Percentiles rank a stretch among this genome's conserved stretches.
Evolutionary conservation across 139 green algal genomes (phyloP).

Genomic region (Mychonastes homosphaera): DNA sequence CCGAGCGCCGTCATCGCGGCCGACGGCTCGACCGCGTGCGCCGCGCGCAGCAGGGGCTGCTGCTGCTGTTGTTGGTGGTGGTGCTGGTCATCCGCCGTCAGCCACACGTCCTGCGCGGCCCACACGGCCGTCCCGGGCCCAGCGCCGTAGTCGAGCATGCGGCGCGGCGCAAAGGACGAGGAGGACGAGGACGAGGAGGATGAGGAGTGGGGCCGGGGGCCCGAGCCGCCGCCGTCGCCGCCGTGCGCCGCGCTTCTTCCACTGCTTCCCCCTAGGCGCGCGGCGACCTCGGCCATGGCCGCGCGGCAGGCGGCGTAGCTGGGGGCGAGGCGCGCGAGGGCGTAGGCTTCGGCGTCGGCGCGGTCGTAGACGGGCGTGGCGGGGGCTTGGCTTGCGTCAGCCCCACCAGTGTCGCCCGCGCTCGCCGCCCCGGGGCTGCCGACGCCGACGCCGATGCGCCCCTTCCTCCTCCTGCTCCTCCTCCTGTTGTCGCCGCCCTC

Average conservation of each 20-base stretch:
- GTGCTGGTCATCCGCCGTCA: not conserved
- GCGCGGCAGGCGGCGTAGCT: slow-evolving; percentile 14
- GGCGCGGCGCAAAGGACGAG: slow-evolving; percentile 34
- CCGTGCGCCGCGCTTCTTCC: not conserved
- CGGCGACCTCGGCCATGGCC: slow-evolving; percentile 14
- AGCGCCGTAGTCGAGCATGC: slow-evolving; percentile 63
- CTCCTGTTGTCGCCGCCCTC: too few relatives aligned
- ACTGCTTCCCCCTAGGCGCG: slow-evolving; percentile 2
- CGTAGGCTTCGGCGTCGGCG: slow-evolving; percentile 15
- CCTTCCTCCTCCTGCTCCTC: too few relatives aligned
- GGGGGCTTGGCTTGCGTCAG: too few relatives aligned
- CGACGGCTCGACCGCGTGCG: slow-evolving; percentile 48
- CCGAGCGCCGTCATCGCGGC: slow-evolving; percentile 46
- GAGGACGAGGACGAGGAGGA: not conserved
- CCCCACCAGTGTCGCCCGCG: too few relatives aligned
- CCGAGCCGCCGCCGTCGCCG: not conserved
- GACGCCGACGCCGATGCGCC: too few relatives aligned
- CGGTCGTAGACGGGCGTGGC: not conserved
- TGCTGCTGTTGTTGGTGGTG: slow-evolving; percentile 24
- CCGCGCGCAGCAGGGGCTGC: slow-evolving; percentile 2
- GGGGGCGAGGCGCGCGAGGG: slow-evolving; percentile 12
- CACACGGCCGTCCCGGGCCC: slow-evolving; percentile 61
- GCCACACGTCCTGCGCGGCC: slow-evolving; percentile 40
- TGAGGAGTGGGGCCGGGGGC: too few relatives aligned
- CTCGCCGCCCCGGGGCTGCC: too few relatives aligned